Evolutionary conservation across 1,139 yeast species (phyloP).

Genomic region (Blastobotrys apis): DNA sequence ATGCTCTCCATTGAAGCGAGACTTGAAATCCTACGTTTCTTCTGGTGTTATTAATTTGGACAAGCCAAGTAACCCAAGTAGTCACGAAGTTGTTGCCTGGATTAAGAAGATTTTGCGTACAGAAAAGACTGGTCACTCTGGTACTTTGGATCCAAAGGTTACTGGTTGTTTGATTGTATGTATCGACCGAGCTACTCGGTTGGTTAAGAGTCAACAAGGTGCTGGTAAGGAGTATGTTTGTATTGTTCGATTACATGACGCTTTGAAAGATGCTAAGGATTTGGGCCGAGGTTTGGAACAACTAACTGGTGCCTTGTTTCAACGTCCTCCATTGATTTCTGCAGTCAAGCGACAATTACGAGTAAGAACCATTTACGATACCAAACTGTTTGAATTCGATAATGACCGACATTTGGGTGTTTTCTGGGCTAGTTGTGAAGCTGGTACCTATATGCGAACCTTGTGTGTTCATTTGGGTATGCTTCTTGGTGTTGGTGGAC

Average conservation of each 20-base stretch:
- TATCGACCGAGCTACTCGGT: conserved; percentile 95
- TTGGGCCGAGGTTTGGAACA: conserved; percentile 85
- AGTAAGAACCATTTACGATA: conserved; percentile 96
- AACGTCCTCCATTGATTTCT: conserved; percentile 97
- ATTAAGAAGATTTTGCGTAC: conserved; percentile 90
- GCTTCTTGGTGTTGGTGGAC: conserved; percentile 98
- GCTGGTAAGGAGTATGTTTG: conserved; percentile 99
- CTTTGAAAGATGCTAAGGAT: conserved; percentile 84
- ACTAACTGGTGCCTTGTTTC: conserved; percentile 96
- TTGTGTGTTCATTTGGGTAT: conserved; percentile 98
- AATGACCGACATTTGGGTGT: conserved; percentile 96
- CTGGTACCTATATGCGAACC: conserved; percentile 99
- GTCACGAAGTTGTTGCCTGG: conserved; percentile 99
- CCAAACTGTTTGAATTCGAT: conserved; percentile 92
- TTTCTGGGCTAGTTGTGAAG: conserved; percentile 99
- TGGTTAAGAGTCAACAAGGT: conserved; percentile 98
- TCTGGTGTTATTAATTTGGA: conserved; percentile 97
- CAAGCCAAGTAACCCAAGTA: conserved; percentile 96
- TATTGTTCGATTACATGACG: conserved; percentile 92
- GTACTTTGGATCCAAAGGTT: conserved; percentile 98
- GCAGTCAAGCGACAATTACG: conserved; percentile 99
- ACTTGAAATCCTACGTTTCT: conserved; percentile 79
- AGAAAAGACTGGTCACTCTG: conserved; percentile 98
- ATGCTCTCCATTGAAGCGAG: conserved; percentile 91
- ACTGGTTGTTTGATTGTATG: conserved; percentile 93